These are phyloP conservation scores for Curvularia eragrostidis DNA, from an alignment of 2,329 filamentous ascomycete species.

Conservation along the genomic window DNA sequence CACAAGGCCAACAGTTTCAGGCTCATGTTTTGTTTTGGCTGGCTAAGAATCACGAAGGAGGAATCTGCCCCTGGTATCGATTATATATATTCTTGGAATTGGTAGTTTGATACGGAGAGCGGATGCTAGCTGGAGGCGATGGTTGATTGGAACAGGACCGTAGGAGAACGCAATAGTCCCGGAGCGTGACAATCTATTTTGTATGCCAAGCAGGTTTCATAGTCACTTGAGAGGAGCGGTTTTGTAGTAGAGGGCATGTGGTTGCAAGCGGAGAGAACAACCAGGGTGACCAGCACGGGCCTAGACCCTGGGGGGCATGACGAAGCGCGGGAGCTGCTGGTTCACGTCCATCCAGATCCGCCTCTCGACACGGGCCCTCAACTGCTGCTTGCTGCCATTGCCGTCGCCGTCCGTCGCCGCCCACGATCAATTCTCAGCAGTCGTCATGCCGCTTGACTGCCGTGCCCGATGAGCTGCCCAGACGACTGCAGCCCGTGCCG, in stretches of 20 bases:
- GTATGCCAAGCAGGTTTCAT: not conserved
- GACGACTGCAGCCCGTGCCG: constrained; percentile 36
- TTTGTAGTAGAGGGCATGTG: not conserved
- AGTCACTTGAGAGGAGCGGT: not conserved
- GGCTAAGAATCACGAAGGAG: not conserved
- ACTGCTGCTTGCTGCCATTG: constrained; percentile 14
- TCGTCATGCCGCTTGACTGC: constrained; percentile 38
- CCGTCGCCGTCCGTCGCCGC: not conserved
- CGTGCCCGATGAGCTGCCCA: constrained; percentile 42
- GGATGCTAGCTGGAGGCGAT: not conserved
- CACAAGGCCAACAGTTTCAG: not conserved
- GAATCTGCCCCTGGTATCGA: not conserved
- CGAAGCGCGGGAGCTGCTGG: constrained; percentile 9
- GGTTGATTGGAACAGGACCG: not conserved
- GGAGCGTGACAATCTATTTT: not conserved
- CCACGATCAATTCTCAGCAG: constrained; percentile 20
- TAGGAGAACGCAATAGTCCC: not conserved
- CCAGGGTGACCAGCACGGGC: not conserved
- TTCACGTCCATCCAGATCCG: constrained; percentile 1
- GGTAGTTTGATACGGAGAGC: not conserved
- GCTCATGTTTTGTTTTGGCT: not conserved
- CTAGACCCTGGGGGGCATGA: constrained; percentile 15
- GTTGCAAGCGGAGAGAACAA: not conserved
- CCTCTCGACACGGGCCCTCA: constrained; percentile 5
- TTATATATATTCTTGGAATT: not conserved